A percentile compares a stretch with the other conserved stretches of the same genome.
Evolutionary conservation across 2,329 filamentous ascomycete genomes (phyloP).

Genomic region (Venturia nashicola): DNA sequence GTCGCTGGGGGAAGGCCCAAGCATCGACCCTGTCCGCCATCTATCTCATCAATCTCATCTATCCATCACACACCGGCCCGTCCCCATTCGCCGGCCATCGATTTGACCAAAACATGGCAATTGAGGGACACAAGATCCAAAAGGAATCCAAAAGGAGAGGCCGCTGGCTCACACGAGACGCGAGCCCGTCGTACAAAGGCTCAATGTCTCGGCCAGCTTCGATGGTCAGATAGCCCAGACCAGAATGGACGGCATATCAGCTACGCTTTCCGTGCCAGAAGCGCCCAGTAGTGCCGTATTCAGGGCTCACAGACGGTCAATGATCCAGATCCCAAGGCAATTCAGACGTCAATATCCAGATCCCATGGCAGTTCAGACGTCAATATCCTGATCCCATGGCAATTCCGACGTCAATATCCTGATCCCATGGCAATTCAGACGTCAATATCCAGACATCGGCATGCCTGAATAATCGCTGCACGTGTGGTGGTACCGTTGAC

Average conservation of each 20-base stretch:
- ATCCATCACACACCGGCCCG: not conserved
- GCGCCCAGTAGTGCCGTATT: not conserved
- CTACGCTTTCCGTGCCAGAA: not conserved
- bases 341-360: not conserved
- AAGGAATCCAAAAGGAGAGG: not conserved
- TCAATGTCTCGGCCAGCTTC: not conserved
- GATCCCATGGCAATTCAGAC: not conserved
- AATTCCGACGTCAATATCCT: too few relatives aligned
- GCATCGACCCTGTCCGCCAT: not conserved
- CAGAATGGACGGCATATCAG: not conserved
- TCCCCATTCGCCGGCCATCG: not conserved
- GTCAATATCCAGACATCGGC: not conserved
- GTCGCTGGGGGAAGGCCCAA: not conserved
- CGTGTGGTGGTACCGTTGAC: not conserved
- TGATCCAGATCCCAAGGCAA: not conserved
- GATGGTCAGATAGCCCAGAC: not conserved
- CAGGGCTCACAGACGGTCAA: not conserved
- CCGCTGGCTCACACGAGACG: not conserved
- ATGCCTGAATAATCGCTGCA: not conserved
- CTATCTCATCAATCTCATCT: not conserved
- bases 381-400: too few relatives aligned
- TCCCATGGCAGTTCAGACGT: not conserved
- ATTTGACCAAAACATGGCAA: not conserved
- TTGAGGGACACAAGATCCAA: not conserved
- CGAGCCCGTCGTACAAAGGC: not conserved